Conservation (phyloP, 164 flowering plant species). For the Chimonanthus praecox region DNA sequence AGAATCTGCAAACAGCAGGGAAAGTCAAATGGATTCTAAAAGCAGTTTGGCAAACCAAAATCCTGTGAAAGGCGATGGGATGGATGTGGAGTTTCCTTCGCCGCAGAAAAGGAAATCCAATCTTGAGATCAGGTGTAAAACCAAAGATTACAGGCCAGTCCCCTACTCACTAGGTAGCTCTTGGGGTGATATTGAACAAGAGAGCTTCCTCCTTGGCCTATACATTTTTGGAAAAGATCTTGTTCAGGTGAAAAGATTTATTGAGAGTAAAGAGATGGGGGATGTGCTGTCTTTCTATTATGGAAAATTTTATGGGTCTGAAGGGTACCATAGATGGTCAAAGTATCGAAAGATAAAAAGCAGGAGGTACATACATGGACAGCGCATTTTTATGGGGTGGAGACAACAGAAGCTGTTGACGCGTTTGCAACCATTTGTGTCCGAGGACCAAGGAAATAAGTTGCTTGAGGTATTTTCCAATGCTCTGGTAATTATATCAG, state of each 20-base stretch:
- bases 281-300: constrained; percentile 65
- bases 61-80: constrained; percentile 1
- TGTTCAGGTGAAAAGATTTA: constrained; percentile 48
- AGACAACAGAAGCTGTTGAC: constrained; percentile 77
- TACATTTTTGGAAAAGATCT: constrained; percentile 87
- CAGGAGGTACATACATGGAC: constrained; percentile 52
- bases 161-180: constrained; percentile 38
- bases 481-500: neutral
- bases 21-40: neutral
- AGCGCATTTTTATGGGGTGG: constrained; percentile 61
- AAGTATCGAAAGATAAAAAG: constrained; percentile 54
- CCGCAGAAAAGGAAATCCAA: constrained; percentile 6
- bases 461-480: constrained; percentile 54
- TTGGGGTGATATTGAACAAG: constrained; percentile 66
- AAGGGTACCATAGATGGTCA: constrained; percentile 55
- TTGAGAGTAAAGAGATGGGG: constrained; percentile 59
- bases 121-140: constrained; percentile 3
- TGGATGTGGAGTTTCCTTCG: constrained; percentile 9
- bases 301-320: constrained; percentile 68
- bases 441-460: constrained; percentile 40
- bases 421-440: constrained; percentile 45
- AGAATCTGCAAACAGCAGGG: constrained; percentile 11
- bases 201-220: constrained; percentile 71
- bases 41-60: neutral
- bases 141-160: constrained; percentile 20